A percentile compares a stretch with the other conserved stretches of the same genome.
These are phyloP conservation scores for Kluyveromyces lactis DNA, from an alignment of 805 yeast genomes.

Conservation along the genomic window DNA sequence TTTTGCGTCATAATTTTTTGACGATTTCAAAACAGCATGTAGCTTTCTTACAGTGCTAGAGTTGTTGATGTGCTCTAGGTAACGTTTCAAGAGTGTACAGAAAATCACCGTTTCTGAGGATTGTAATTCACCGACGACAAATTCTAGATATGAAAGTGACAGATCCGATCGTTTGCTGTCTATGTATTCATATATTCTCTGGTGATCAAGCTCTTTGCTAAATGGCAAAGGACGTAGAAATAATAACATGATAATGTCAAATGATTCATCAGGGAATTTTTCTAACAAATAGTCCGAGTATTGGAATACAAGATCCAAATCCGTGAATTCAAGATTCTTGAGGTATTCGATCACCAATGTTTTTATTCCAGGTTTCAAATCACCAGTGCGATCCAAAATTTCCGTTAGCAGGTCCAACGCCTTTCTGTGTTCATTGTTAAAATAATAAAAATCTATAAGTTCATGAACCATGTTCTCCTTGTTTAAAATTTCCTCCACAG, in stretches of 20 bases:
- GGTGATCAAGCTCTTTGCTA: conserved; percentile 48
- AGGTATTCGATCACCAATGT: conserved; percentile 40
- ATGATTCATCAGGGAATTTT: conserved; percentile 29
- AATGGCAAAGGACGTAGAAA: conserved; percentile 61
- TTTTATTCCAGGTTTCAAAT: conserved; percentile 11
- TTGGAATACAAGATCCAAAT: conserved; percentile 48
- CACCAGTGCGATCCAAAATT: conserved; percentile 5
- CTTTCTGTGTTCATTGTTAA: conserved; percentile 51
- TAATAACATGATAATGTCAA: conserved; percentile 36
- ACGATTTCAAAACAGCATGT: conserved; percentile 28
- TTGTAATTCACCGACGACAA: conserved; percentile 35
- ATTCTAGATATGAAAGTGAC: conserved; percentile 44
- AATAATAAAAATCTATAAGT: conserved; percentile 66
- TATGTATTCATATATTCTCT: conserved; percentile 47
- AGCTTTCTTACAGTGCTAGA: conserved; percentile 25
- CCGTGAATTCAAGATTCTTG: conserved; percentile 41
- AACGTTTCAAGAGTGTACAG: conserved; percentile 37
- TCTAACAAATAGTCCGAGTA: conserved; percentile 40
- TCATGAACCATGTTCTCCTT: conserved; percentile 49
- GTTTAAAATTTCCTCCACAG: conserved; percentile 49
- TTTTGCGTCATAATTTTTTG: conserved; percentile 33
- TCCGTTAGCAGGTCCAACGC: conserved; percentile 53
- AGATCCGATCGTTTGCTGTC: conserved; percentile 21
- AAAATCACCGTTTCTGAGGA: conserved; percentile 34
- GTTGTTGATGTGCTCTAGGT: conserved; percentile 28